Evolutionary conservation across 345 rosid species (phyloP).

Genomic region (Gossypium stocksii): DNA sequence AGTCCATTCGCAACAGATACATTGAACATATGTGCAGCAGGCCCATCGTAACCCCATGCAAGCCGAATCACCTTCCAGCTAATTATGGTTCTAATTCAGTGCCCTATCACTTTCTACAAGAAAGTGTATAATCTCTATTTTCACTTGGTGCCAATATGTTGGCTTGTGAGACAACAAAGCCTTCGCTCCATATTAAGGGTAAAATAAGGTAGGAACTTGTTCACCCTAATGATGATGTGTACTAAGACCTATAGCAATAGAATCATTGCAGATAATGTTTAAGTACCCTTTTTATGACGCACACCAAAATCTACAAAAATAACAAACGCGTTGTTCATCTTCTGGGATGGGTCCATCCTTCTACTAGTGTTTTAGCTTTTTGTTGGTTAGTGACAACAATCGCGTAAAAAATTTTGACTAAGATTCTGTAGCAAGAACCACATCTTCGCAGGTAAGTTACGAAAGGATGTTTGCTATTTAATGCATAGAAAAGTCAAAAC

Average conservation of each 20-base stretch:
- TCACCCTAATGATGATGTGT: not conserved
- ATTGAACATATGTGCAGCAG: not conserved
- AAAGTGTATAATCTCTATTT: not conserved
- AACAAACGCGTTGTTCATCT: not conserved
- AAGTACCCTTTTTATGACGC: too few relatives aligned
- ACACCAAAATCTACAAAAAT: too few relatives aligned
- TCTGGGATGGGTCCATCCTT: not conserved
- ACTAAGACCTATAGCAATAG: too few relatives aligned
- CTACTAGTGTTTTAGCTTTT: not conserved
- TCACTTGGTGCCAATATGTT: not conserved
- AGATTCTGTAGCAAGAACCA: not conserved
- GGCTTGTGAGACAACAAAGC: not conserved
- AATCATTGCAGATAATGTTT: too few relatives aligned
- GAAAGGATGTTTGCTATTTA: not conserved
- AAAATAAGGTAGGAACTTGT: not conserved
- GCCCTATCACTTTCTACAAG: not conserved
- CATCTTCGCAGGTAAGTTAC: not conserved
- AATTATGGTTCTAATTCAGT: not conserved
- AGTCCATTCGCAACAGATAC: not conserved
- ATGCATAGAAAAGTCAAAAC: not conserved
- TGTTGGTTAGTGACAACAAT: not conserved
- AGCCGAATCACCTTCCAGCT: not conserved
- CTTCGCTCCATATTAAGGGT: not conserved
- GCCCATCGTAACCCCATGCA: not conserved
- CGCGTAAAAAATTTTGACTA: not conserved